phyloP scores from a whole-genome alignment of 1,139 yeast genomes.

The Eremothecium cymbalariae region DNA sequence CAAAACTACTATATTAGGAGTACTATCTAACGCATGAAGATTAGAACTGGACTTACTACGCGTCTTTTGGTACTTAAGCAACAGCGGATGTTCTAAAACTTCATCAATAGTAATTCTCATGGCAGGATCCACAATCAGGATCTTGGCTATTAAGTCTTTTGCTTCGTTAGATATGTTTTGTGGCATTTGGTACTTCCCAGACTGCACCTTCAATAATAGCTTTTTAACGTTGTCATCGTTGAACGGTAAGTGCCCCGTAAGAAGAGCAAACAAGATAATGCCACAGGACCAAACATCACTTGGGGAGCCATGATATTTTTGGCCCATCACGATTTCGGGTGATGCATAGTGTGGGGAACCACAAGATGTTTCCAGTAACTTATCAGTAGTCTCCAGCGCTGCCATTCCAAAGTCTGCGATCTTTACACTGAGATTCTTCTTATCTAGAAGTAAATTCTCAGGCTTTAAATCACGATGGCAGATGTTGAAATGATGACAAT shows the following conservation, averaged over 20 bases:
- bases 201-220: constrained; percentile 61
- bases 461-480: constrained; percentile 80
- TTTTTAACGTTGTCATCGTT: constrained; percentile 74
- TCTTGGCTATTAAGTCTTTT: constrained; percentile 69
- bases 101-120: constrained; percentile 68
- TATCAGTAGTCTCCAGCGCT: constrained; percentile 66
- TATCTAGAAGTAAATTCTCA: constrained; percentile 63
- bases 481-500: constrained; percentile 72
- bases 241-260: constrained; percentile 74
- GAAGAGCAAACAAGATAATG: constrained; percentile 64
- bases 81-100: constrained; percentile 70
- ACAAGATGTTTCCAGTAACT: constrained; percentile 67
- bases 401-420: constrained; percentile 89
- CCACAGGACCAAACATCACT: constrained; percentile 88
- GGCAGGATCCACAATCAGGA: constrained; percentile 74
- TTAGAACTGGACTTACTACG: constrained; percentile 33
- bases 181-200: constrained; percentile 70
- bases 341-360: constrained; percentile 87
- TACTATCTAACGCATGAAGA: constrained; percentile 20
- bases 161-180: constrained; percentile 71
- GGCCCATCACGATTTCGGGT: constrained; percentile 75
- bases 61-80: constrained; percentile 50
- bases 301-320: constrained; percentile 72
- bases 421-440: constrained; percentile 52
- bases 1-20: constrained; percentile 29